Evolutionary conservation across 306 rosid species (phyloP), one percentile per base, ranked within the genome.

Genomic region (Lablab purpureus): DNA sequence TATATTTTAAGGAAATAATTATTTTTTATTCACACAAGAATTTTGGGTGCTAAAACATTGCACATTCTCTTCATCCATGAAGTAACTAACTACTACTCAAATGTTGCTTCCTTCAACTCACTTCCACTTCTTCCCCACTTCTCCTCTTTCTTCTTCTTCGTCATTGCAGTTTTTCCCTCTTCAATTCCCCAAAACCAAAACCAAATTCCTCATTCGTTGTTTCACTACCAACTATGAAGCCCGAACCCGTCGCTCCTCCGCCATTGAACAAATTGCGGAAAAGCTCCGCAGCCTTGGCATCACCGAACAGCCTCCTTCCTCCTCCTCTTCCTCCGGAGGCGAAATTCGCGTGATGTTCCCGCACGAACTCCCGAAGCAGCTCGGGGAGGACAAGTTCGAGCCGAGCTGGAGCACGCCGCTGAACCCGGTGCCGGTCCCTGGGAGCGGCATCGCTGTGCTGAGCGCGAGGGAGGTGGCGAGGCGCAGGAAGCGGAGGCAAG

Each of bases 241-340:
- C 56, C 85, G 62, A 46, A 27, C 90, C 78, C 77, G 73, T 46
- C 77, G 86, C 13, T 74, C 87, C 72, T 91, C 99, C 74, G 97
- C 97, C 78, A 91, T 94, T 34, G 88, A 92, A 76, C 81, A 91
- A n/a, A 91, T 94, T 12, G 93, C 97, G 60, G 92, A 92, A 1
- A 95, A 92, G 90, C 98, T 95, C 76, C 93, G 97, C 2, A 82
- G 87, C 77, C 99, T 95, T 36, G 99, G 99, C 3, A 85, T 89
- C 87, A 40, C 87, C 17, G 98, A 92, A 14, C 85, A 77, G 22
- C 51, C 60, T 12, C 43, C 83, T 7, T 10, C 72, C 12, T 7
- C 68, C 30, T 9, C 69, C 12, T 7, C 68, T 23, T 9, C 69
- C 32, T 6, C 74, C 5, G 86, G 91, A 47, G 92, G 89, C 1